A percentile compares a stretch with the other conserved stretches of the same genome.
These are phyloP conservation scores for Termitomyces sp. DNA, from an alignment of 768 basidiomycete species.

Conservation along the genomic window DNA sequence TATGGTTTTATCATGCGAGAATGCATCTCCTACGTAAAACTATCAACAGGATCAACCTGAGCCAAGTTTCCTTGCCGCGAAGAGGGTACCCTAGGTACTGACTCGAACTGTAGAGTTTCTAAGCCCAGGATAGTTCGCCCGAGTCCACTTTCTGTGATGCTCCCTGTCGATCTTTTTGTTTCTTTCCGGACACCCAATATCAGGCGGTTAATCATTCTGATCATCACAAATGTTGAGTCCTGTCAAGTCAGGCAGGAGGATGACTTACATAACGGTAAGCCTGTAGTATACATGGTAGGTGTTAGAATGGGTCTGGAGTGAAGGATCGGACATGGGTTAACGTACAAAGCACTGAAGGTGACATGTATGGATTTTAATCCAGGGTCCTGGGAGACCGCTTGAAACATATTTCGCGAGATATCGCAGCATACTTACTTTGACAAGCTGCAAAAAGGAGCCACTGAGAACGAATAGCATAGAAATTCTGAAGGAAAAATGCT, in stretches of 20 bases:
- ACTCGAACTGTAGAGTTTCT: no score
- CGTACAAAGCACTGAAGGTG: neutral
- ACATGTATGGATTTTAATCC: neutral
- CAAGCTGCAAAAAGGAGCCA: neutral
- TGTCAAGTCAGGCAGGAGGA: no score
- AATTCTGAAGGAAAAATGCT: no score
- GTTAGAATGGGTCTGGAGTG: neutral
- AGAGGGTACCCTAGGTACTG: no score
- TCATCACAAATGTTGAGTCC: neutral
- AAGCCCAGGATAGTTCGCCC: neutral
- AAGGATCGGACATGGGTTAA: neutral
- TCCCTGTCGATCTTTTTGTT: neutral
- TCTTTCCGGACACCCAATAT: neutral
- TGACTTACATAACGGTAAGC: neutral
- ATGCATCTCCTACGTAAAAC: no score
- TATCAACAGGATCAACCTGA: no score
- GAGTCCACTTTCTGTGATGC: neutral
- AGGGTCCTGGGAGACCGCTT: neutral
- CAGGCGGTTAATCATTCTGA: neutral
- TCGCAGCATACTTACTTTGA: neutral
- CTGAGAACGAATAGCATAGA: neutral
- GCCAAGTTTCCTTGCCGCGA: no score
- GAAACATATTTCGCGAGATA: neutral
- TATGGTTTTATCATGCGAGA: no score
- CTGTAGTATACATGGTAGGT: neutral